These are phyloP conservation scores for Manihot esculenta DNA, from an alignment of 441 rosid species.

Conservation along the genomic window DNA sequence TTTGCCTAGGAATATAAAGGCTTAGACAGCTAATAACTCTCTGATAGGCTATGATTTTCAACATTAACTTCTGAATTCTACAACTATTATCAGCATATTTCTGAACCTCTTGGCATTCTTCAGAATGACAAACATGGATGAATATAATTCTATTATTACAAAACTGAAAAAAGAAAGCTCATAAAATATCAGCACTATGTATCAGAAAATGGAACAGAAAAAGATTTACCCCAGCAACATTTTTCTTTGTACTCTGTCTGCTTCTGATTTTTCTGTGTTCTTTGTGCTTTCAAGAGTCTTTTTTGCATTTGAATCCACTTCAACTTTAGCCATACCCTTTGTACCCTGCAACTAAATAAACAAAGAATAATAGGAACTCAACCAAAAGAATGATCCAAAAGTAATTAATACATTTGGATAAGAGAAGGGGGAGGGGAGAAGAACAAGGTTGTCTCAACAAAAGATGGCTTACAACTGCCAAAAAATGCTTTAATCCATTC, in stretches of 20 bases:
- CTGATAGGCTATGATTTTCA: not conserved
- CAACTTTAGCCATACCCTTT: slow-evolving; percentile 40
- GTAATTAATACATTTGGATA: not conserved
- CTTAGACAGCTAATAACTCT: not conserved
- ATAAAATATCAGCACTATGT: not conserved
- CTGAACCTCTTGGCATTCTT: not conserved
- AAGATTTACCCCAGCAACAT: slow-evolving; percentile 49
- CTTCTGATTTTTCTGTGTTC: slow-evolving; percentile 44
- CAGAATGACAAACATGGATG: not conserved
- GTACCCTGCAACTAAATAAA: slow-evolving; percentile 33
- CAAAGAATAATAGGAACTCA: slow-evolving; percentile 15
- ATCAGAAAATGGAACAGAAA: not conserved
- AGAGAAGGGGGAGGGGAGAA: not conserved
- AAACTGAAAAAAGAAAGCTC: not conserved
- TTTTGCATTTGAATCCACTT: slow-evolving; percentile 47
- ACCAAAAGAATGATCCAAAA: not conserved
- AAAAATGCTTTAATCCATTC: not conserved
- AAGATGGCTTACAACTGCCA: not conserved
- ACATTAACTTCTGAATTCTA: not conserved
- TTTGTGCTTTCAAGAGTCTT: slow-evolving; percentile 39
- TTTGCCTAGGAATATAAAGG: not conserved
- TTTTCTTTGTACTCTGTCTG: slow-evolving; percentile 39
- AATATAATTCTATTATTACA: not conserved
- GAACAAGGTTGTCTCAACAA: not conserved
- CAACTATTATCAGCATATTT: not conserved